A percentile compares a stretch with the other conserved stretches of the same genome.
These are phyloP conservation scores for Chlorella variabilis DNA, from an alignment of 163 green algal species.

Conservation along the genomic window DNA sequence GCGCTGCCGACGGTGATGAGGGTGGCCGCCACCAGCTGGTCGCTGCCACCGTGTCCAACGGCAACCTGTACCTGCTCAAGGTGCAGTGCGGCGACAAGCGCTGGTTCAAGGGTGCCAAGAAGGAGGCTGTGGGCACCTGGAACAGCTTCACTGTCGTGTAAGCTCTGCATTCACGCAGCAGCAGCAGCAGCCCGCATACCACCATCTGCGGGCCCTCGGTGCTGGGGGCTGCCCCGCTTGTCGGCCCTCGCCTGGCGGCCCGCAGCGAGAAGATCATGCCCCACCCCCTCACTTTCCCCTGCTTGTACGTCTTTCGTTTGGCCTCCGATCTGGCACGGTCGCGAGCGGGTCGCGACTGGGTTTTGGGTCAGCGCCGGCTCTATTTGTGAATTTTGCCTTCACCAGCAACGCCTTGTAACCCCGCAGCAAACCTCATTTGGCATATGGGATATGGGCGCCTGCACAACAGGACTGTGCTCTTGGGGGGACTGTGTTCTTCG, in stretches of 20 bases:
- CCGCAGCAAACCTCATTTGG: too few relatives aligned
- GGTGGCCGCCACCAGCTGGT: slow-evolving; percentile 97
- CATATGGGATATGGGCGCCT: too few relatives aligned
- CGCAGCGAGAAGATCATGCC: slow-evolving; percentile 10
- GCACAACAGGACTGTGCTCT: too few relatives aligned
- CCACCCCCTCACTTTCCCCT: slow-evolving; percentile 1
- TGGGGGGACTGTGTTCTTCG: too few relatives aligned
- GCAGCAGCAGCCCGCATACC: slow-evolving; percentile 18
- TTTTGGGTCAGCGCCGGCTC: neutral
- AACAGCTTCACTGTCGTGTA: slow-evolving; percentile 93
- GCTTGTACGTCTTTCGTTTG: slow-evolving; percentile 32
- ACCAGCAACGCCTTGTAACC: neutral
- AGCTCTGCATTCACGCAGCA: neutral
- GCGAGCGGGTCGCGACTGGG: neutral
- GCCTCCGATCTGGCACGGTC: slow-evolving; percentile 22
- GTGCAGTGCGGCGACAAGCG: slow-evolving; percentile 97
- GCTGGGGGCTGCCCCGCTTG: neutral
- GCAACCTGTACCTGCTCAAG: slow-evolving; percentile 95
- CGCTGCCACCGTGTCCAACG: slow-evolving; percentile 82
- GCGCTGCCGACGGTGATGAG: slow-evolving; percentile 95
- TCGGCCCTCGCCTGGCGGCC: neutral
- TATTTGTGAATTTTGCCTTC: too few relatives aligned
- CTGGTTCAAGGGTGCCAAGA: slow-evolving; percentile 97
- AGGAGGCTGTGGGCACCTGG: slow-evolving; percentile 69
- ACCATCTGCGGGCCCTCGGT: neutral